Percentiles rank a stretch among this genome's conserved stretches.
These are phyloP conservation scores for Phytophthora hibernalis DNA, from an alignment of 352 stramenopile species.

Conservation along the genomic window DNA sequence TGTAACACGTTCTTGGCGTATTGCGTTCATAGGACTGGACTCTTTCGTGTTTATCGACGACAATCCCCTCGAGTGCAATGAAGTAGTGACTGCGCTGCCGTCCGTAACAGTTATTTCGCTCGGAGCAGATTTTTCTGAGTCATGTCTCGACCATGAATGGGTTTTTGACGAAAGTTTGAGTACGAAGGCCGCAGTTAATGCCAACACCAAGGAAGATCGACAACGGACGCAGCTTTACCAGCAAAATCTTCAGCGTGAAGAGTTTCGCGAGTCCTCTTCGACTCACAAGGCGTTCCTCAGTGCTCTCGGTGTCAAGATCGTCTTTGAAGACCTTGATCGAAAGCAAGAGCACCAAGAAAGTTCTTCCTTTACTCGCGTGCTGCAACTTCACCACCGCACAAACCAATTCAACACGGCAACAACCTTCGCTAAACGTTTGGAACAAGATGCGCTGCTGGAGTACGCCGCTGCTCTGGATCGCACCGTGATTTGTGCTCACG, in stretches of 20 bases:
- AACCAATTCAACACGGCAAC: conserved; percentile 80
- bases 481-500: conserved; percentile 55
- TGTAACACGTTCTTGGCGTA: neutral
- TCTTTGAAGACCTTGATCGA: conserved; percentile 54
- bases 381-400: conserved; percentile 77
- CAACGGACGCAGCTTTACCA: conserved; percentile 66
- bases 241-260: conserved; percentile 53
- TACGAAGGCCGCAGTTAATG: neutral
- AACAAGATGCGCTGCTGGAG: conserved; percentile 27
- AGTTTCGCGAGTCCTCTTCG: conserved; percentile 36
- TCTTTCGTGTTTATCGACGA: conserved; percentile 81
- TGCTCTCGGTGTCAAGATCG: conserved; percentile 72
- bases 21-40: conserved; percentile 47
- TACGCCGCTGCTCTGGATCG: conserved; percentile 35
- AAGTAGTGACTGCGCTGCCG: conserved; percentile 57
- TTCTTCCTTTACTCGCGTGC: conserved; percentile 44
- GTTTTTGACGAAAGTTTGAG: conserved; percentile 48
- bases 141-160: conserved; percentile 59
- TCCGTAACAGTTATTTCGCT: conserved; percentile 62
- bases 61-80: conserved; percentile 72
- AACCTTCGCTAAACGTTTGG: conserved; percentile 54
- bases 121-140: conserved; percentile 37
- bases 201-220: conserved; percentile 51
- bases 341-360: conserved; percentile 26
- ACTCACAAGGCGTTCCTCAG: conserved; percentile 70